Evolutionary conservation across 2,329 filamentous ascomycete species (phyloP).

Genomic region (Aspergillus pseudotamarii): DNA sequence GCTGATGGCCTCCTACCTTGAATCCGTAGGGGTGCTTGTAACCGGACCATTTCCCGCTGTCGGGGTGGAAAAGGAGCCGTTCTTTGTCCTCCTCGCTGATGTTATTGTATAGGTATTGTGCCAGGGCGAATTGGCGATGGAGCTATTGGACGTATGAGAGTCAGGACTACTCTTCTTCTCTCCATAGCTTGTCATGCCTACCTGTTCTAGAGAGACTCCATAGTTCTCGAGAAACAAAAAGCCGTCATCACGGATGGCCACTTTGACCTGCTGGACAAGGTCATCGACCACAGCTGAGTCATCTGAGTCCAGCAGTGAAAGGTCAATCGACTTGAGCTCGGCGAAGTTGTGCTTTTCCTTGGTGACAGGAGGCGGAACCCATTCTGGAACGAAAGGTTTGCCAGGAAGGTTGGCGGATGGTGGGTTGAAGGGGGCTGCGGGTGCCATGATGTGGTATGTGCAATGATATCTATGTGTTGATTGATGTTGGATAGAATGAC

Average conservation of each 20-base stretch:
- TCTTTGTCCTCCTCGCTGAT: conserved; percentile 55
- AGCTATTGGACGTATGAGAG: conserved; percentile 27
- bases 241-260: conserved; percentile 48
- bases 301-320: conserved; percentile 48
- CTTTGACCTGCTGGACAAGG: conserved; percentile 48
- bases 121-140: conserved; percentile 55
- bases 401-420: conserved; percentile 39
- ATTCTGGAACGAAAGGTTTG: conserved; percentile 49
- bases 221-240: conserved; percentile 56
- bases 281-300: conserved; percentile 47
- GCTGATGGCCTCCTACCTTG: conserved; percentile 34
- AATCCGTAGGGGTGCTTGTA: conserved; percentile 54
- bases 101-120: conserved; percentile 55
- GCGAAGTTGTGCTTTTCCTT: conserved; percentile 49
- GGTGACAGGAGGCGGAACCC: conserved; percentile 51
- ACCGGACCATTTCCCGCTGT: conserved; percentile 53
- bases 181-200: not conserved
- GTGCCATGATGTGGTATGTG: conserved; percentile 26
- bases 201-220: conserved; percentile 51
- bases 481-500: not conserved
- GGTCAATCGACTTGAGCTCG: conserved; percentile 46
- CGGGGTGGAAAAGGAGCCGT: conserved; percentile 51
- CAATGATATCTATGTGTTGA: not conserved
- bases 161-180: not conserved
- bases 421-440: conserved; percentile 44